phyloP scores from a whole-genome alignment of 306 rosid species.

The Sophora flavescens region DNA sequence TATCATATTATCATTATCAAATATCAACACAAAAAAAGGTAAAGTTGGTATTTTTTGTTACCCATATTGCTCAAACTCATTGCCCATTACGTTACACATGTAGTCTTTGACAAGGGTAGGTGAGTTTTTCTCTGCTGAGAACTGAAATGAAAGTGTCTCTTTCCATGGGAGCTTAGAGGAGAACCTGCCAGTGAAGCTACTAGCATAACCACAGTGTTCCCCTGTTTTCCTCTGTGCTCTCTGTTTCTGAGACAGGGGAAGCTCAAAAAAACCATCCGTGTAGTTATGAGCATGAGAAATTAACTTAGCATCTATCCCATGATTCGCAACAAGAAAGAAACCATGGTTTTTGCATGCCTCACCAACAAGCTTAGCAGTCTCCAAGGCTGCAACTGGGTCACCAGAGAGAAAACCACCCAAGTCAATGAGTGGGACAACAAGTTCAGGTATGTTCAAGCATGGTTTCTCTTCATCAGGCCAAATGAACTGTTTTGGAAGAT shows the following conservation, averaged over 20 bases:
- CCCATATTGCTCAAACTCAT: slow-evolving; percentile 74
- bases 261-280: slow-evolving; percentile 76
- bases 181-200: slow-evolving; percentile 93
- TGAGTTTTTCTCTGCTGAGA: slow-evolving; percentile 50
- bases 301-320: slow-evolving; percentile 66
- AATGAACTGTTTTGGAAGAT: slow-evolving; percentile 79
- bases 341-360: slow-evolving; percentile 89
- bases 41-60: slow-evolving; percentile 40
- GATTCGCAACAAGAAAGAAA: slow-evolving; percentile 85
- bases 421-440: slow-evolving; percentile 75
- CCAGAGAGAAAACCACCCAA: slow-evolving; percentile 68
- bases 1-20: neutral
- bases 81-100: slow-evolving; percentile 59
- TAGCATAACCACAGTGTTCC: slow-evolving; percentile 93
- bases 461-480: slow-evolving; percentile 97
- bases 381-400: slow-evolving; percentile 53
- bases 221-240: slow-evolving; percentile 81
- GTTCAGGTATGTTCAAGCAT: slow-evolving; percentile 57
- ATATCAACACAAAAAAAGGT: neutral
- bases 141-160: slow-evolving; percentile 83
- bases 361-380: slow-evolving; percentile 65
- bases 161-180: slow-evolving; percentile 96
- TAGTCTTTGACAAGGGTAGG: slow-evolving; percentile 60
- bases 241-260: slow-evolving; percentile 80
- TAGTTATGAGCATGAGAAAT: slow-evolving; percentile 68